Evolutionary conservation across 2,329 filamentous ascomycete species (phyloP).

Genomic region (Pseudogymnoascus verrucosus): DNA sequence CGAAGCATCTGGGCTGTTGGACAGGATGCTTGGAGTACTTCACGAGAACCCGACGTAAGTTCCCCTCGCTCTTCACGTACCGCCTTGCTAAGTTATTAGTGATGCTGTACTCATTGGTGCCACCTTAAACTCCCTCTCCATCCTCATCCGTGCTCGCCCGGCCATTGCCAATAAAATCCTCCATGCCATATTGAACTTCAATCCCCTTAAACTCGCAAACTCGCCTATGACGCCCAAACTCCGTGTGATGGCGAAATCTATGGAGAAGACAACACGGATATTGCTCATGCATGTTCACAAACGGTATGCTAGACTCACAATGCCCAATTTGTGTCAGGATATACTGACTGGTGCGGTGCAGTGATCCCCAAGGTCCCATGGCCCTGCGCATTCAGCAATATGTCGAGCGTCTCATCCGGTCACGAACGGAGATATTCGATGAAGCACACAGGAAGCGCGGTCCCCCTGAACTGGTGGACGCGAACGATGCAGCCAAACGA

Average conservation of each 20-base stretch:
- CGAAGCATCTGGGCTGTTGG: conserved; percentile 82
- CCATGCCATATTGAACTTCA: conserved; percentile 80
- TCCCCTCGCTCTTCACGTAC: conserved; percentile 15
- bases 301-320: conserved; percentile 42
- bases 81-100: conserved; percentile 43
- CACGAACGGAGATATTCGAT: conserved; percentile 70
- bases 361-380: conserved; percentile 73
- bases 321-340: background rate
- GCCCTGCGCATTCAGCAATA: conserved; percentile 76
- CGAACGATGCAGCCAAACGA: conserved; percentile 70
- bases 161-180: conserved; percentile 78
- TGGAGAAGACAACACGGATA: conserved; percentile 86
- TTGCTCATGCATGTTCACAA: conserved; percentile 77
- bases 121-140: conserved; percentile 79
- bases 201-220: conserved; percentile 74
- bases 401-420: conserved; percentile 72
- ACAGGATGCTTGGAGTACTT: conserved; percentile 75
- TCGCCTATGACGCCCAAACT: conserved; percentile 69
- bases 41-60: conserved; percentile 79
- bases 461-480: conserved; percentile 61
- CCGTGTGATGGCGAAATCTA: conserved; percentile 79
- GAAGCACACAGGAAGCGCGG: conserved; percentile 72
- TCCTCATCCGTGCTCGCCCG: conserved; percentile 74
- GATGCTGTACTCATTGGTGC: conserved; percentile 85
- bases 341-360: conserved; percentile 30